phyloP scores from a whole-genome alignment of 352 stramenopile species.

The Phytopythium kandeliae region DNA sequence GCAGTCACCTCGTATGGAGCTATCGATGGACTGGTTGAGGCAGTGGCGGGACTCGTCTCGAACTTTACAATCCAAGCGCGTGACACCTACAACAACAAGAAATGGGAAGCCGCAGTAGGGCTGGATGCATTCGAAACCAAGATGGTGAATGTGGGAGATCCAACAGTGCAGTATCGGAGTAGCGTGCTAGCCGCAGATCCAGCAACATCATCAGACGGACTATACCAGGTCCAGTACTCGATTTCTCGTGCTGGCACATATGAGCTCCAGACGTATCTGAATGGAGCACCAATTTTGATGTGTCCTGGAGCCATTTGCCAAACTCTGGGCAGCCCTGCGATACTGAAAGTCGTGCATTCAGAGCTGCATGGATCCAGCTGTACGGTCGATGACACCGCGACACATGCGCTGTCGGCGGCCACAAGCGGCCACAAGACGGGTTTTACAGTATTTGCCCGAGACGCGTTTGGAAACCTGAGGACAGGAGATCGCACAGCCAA shows the following conservation, averaged over 20 bases:
- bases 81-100: constrained; percentile 91
- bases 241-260: constrained; percentile 89
- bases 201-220: constrained; percentile 35
- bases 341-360: constrained; percentile 86
- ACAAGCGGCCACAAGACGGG: constrained; percentile 81
- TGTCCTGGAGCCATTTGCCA: constrained; percentile 68
- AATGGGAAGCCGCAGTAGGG: constrained; percentile 21
- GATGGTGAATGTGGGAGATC: constrained; percentile 61
- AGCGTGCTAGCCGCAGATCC: constrained; percentile 41
- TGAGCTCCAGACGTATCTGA: constrained; percentile 72
- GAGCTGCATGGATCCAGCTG: constrained; percentile 84
- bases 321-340: constrained; percentile 41
- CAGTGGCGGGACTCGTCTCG: constrained; percentile 86
- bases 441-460: constrained; percentile 85
- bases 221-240: constrained; percentile 93
- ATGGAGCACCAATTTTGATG: constrained; percentile 85
- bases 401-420: constrained; percentile 61
- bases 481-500: constrained; percentile 61
- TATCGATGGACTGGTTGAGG: constrained; percentile 88
- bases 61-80: constrained; percentile 95
- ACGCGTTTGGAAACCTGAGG: constrained; percentile 93
- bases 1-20: constrained; percentile 42
- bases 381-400: constrained; percentile 73
- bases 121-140: constrained; percentile 81
- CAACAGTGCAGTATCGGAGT: constrained; percentile 78